Evolutionary conservation across 148 eudicot species (phyloP), one percentile per base, ranked within the genome.

Genomic region (Vaccinium myrtillus): DNA sequence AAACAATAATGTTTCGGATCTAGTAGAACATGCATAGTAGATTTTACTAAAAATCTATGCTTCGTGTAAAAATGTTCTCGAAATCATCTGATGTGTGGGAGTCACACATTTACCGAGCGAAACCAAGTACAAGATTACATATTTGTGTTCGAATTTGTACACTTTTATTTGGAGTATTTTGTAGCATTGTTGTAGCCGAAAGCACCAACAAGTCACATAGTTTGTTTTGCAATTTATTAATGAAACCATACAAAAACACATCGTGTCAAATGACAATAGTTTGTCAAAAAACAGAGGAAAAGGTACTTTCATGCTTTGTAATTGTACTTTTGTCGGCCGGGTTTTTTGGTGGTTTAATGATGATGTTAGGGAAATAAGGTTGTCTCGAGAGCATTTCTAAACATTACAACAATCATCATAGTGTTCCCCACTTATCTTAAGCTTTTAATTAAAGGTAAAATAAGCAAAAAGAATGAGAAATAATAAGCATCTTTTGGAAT

Each of bases 311-410:
- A 16, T 69, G 43, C 30, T 69, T 69, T 69, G 74, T 27, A 69
- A 36, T 69, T 69, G 74, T 27, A 69, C 74, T 69, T 69, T 4
- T 69, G 74, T 69, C 74, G 74, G 74, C 30, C 74, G 74, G 74
- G 74, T 30, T 67, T 36, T 11, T 2, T 12, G 74, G 74, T 27
- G 6, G 39, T 67, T 61, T 67, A 67, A 30, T 67, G 39, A 69
- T 39, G 43, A 27, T 13, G 74, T 69, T 69, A 69, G 36, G 36
- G 19, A 12, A 30, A 69, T 69, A 69, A 30, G 73, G 39, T 67
- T 67, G 73, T 67, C 73, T 67, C 36, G 73, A 67, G 73, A 67
- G 73, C 73, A 67, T 10, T 30, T 30, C 19, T 27, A 69, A 69
- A 69, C 39, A 69, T 13, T 69, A 27, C 8, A 12, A 12, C 16